Conservation (phyloP, 2,329 filamentous ascomycete species). For the Ophiostoma novo-ulmi region DNA sequence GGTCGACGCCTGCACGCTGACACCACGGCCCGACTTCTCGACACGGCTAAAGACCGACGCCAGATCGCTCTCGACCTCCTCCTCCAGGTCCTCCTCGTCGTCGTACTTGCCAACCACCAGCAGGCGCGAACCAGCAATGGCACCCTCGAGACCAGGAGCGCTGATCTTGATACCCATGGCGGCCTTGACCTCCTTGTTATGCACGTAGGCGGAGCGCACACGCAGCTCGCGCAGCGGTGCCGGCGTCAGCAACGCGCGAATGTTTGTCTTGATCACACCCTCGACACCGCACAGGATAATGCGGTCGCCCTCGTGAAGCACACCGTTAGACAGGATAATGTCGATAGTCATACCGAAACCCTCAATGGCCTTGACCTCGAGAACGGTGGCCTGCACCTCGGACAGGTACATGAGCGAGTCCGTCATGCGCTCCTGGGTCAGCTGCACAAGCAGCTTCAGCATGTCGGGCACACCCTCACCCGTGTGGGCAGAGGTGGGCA, state of each 20-base stretch:
- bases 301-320: conserved; percentile 86
- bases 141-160: conserved; percentile 88
- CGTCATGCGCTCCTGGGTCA: conserved; percentile 97
- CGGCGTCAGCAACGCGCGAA: conserved; percentile 87
- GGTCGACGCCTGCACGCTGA: conserved; percentile 94
- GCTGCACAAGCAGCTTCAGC: conserved; percentile 86
- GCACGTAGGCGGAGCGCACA: conserved; percentile 92
- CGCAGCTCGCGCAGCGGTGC: conserved; percentile 89
- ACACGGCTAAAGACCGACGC: conserved; percentile 87
- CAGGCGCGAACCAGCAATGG: conserved; percentile 91
- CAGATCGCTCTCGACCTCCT: conserved; percentile 93
- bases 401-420: conserved; percentile 96
- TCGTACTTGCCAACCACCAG: conserved; percentile 92
- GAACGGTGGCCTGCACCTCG: conserved; percentile 93
- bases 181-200: conserved; percentile 99
- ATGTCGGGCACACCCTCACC: conserved; percentile 98
- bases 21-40: conserved; percentile 85
- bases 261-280: conserved; percentile 89
- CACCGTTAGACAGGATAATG: conserved; percentile 92
- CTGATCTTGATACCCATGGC: conserved; percentile 98
- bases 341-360: conserved; percentile 98
- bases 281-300: conserved; percentile 96
- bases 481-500: conserved; percentile 96
- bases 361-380: conserved; percentile 98
- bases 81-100: conserved; percentile 92